phyloP scores from a whole-genome alignment of 163 green algal species.

The Smithsoniella earleae region DNA sequence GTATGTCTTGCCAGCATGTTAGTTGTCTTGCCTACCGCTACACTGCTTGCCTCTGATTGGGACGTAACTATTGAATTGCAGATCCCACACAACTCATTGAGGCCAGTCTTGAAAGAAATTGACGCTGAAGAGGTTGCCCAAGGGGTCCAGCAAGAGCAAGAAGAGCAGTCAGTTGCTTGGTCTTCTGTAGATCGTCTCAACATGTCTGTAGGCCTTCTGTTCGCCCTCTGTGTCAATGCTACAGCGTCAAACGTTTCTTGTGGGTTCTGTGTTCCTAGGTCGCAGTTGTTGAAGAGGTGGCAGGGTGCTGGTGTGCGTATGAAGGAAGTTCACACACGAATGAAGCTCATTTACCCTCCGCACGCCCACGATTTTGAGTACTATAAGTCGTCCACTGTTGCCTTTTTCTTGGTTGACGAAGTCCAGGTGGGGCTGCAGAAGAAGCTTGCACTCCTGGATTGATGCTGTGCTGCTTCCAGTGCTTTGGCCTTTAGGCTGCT shows the following conservation, averaged over 20 bases:
- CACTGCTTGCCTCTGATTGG: too few relatives aligned
- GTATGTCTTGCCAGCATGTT: too few relatives aligned
- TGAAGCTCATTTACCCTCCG: slow-evolving; percentile 59
- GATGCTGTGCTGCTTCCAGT: too few relatives aligned
- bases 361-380: slow-evolving; percentile 60
- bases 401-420: slow-evolving; percentile 58
- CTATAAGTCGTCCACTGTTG: slow-evolving; percentile 53
- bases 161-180: slow-evolving; percentile 41
- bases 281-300: slow-evolving; percentile 54
- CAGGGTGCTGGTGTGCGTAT: slow-evolving; percentile 53
- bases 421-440: slow-evolving; percentile 46
- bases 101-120: slow-evolving; percentile 39
- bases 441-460: slow-evolving; percentile 45
- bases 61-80: too few relatives aligned
- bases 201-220: slow-evolving; percentile 60
- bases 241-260: slow-evolving; percentile 44
- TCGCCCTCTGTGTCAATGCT: slow-evolving; percentile 52
- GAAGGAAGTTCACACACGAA: slow-evolving; percentile 43
- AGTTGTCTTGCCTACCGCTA: too few relatives aligned
- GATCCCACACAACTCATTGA: slow-evolving; percentile 53
- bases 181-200: slow-evolving; percentile 51
- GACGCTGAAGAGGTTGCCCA: not conserved
- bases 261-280: slow-evolving; percentile 58
- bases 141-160: slow-evolving; percentile 21
- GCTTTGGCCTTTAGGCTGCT: too few relatives aligned